phyloP scores from a whole-genome alignment of 1,139 yeast species.

The Geotrichum phurueaensis region DNA sequence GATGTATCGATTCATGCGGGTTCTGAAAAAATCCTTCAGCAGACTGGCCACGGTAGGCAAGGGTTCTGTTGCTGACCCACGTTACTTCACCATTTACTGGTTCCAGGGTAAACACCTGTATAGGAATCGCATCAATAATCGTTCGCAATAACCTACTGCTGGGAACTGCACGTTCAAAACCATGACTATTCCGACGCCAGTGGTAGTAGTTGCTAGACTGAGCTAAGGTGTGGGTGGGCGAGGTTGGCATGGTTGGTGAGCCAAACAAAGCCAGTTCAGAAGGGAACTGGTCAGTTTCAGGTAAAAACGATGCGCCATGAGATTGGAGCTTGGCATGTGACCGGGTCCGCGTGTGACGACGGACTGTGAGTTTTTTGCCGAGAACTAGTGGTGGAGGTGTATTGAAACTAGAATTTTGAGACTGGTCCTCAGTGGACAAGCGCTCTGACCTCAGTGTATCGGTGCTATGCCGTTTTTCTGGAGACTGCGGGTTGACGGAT shows the following conservation, averaged over 20 bases:
- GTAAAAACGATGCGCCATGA: constrained; percentile 23
- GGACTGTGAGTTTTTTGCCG: background rate
- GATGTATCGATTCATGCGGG: constrained; percentile 29
- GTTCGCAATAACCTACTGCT: constrained; percentile 30
- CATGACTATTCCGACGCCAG: constrained; percentile 15
- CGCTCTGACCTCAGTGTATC: constrained; percentile 3
- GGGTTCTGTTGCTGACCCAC: constrained; percentile 35
- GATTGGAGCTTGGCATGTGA: constrained; percentile 19
- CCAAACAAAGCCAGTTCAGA: background rate
- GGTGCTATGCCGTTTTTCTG: constrained; percentile 9
- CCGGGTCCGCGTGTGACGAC: constrained; percentile 3
- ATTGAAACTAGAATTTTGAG: background rate
- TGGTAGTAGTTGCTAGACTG: constrained; percentile 14
- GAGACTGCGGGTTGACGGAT: background rate
- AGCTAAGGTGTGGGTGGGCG: background rate
- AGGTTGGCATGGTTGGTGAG: background rate
- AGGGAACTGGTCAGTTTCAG: constrained; percentile 20
- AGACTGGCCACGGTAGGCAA: constrained; percentile 34
- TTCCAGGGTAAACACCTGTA: constrained; percentile 34
- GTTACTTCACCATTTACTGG: constrained; percentile 32
- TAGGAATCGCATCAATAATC: constrained; percentile 36
- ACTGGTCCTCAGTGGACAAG: background rate
- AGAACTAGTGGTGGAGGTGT: background rate
- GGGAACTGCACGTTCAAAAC: constrained; percentile 20
- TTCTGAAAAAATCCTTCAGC: constrained; percentile 29